A percentile compares a stretch with the other conserved stretches of the same genome.
phyloP scores from a whole-genome alignment of 2,329 filamentous ascomycete genomes.

The Exophiala sp. region DNA sequence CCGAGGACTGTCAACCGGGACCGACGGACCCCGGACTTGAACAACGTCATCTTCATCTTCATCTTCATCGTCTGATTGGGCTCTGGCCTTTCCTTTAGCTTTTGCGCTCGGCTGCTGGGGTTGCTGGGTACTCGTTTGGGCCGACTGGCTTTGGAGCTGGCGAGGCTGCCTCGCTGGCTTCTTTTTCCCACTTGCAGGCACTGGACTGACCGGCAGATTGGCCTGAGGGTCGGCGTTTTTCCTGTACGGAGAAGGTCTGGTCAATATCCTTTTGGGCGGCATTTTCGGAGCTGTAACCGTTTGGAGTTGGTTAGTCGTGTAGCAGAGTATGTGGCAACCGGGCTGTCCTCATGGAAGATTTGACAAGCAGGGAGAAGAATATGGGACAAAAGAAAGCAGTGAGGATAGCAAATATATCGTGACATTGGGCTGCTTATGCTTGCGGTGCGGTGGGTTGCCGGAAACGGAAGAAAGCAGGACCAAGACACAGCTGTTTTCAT shows the following conservation, averaged over 20 bases:
- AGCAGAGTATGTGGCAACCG: background rate
- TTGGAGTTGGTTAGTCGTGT: background rate
- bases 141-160: background rate
- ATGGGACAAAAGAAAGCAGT: slow-evolving; percentile 4
- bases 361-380: background rate
- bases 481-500: slow-evolving; percentile 11
- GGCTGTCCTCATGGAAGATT: background rate
- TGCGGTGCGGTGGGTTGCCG: slow-evolving; percentile 5
- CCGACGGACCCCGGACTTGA: background rate
- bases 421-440: background rate
- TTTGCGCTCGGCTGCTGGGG: background rate
- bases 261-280: slow-evolving; percentile 2
- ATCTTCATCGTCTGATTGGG: background rate
- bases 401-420: slow-evolving; percentile 8
- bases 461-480: slow-evolving; percentile 8
- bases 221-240: background rate
- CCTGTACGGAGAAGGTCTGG: slow-evolving; percentile 7
- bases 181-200: background rate
- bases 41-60: background rate
- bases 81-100: background rate
- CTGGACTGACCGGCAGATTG: background rate
- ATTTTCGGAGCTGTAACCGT: background rate
- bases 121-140: background rate
- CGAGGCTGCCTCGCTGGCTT: background rate
- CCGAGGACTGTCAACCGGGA: background rate